Evolutionary conservation across 2,329 filamentous ascomycete species (phyloP), one percentile per base, ranked within the genome.

Genomic region (Pseudogymnoascus sp.): DNA sequence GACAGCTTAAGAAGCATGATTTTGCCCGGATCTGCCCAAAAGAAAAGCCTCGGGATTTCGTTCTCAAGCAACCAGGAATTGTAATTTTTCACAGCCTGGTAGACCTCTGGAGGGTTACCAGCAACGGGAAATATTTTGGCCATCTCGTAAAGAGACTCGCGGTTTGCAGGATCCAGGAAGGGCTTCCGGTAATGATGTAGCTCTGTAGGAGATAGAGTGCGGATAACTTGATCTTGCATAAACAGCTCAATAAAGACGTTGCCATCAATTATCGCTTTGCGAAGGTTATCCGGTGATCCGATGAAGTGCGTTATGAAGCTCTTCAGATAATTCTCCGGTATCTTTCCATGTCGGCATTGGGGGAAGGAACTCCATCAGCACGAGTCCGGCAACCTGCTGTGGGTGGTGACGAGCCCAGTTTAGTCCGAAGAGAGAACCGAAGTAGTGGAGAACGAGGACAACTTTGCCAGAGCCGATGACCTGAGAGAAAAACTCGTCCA

Each of bases 121-220:
- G 13, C 33, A 9, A 60, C 13, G 8, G 33, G 58, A 10, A 60
- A 39, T 39, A 37, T 39, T 7, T 60, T 60, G 25, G 33, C 10
- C 25, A 60, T 37, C 33, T 39, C 21, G 27, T 40, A 60, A n/a
- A 60, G 12, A 36, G 58, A 39, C 33, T 60, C 33, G 25, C 58
- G 58, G 21, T 15, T 27, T 25, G 12, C 12, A 5, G 58, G 33
- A 40, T 33, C n/a, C 9, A 60, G 13, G 39, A 60, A 60, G 2
- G 33, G 33, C 12, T 60, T 42, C 12, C 58, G 58, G n/a, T 60
- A 60, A 37, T 60, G 58, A 12, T 37, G n/a, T 15, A 60, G n/a
- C 12, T 60, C 33, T 5, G 6, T 12, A n/a, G 35, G 18, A 5
- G n/a, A 27, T 5, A 59, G 31, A 35, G 27, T 27, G 21, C 58